Percentiles rank a stretch among this genome's conserved stretches.
These are phyloP conservation scores for Calendula officinalis DNA, from an alignment of 129 eudicot species.

Conservation along the genomic window DNA sequence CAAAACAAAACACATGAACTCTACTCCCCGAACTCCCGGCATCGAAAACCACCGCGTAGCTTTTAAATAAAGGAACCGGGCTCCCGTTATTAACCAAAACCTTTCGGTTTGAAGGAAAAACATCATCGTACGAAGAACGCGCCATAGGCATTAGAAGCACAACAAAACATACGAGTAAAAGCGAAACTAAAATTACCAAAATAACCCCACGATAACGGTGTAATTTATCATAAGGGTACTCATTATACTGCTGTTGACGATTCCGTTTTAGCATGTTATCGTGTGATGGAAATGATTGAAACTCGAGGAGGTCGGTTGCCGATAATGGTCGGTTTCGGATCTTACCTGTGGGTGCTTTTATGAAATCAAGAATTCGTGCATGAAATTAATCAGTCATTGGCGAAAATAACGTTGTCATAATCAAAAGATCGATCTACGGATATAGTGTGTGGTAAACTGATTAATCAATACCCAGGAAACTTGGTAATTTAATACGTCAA, in stretches of 20 bases:
- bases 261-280: constrained; percentile 55
- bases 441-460: too few relatives aligned
- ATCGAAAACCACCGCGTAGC: constrained; percentile 70
- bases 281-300: constrained; percentile 29
- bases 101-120: constrained; percentile 35
- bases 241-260: constrained; percentile 36
- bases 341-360: constrained; percentile 45
- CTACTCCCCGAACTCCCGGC: constrained; percentile 90
- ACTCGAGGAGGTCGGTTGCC: constrained; percentile 49
- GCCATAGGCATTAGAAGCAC: constrained; percentile 50
- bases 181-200: constrained; percentile 47
- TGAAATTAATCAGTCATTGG: not conserved
- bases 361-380: constrained; percentile 44
- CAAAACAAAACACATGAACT: constrained; percentile 77
- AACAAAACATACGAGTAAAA: constrained; percentile 55
- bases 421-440: too few relatives aligned
- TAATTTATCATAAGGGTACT: constrained; percentile 39
- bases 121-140: constrained; percentile 25
- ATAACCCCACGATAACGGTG: constrained; percentile 48
- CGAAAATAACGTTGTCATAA: too few relatives aligned
- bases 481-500: too few relatives aligned
- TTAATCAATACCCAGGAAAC: too few relatives aligned
- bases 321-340: constrained; percentile 72
- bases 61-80: constrained; percentile 16
- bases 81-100: constrained; percentile 28